Evolutionary conservation across 164 flowering plant species (phyloP).

Genomic region (Nymphaea colorata): DNA sequence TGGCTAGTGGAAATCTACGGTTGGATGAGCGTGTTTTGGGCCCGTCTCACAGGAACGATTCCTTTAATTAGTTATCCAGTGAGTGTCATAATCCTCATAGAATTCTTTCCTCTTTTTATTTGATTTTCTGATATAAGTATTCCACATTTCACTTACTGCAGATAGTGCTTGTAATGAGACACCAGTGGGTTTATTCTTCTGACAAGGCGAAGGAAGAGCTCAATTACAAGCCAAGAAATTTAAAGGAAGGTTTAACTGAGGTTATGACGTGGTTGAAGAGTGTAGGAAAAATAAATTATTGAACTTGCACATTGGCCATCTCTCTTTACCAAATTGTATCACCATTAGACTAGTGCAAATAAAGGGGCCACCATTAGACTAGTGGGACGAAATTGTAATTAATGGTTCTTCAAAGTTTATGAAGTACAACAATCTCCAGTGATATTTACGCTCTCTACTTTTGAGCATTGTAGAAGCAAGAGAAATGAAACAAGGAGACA

Average conservation of each 20-base stretch:
- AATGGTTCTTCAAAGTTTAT: too few species aligned
- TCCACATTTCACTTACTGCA: slow-evolving; percentile 15
- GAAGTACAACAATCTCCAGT: too few species aligned
- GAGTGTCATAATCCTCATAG: slow-evolving; percentile 4
- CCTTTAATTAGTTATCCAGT: slow-evolving; percentile 92
- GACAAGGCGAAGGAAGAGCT: slow-evolving; percentile 65
- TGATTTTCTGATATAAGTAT: not conserved
- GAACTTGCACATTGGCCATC: not conserved
- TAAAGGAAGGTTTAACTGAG: slow-evolving; percentile 70
- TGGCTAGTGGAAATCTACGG: slow-evolving; percentile 54
- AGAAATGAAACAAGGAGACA: too few species aligned
- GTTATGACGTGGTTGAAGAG: slow-evolving; percentile 79
- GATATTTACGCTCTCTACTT: too few species aligned
- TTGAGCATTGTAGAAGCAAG: too few species aligned
- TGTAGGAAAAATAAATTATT: slow-evolving; percentile 53
- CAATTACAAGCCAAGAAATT: slow-evolving; percentile 67
- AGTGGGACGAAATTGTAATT: too few species aligned
- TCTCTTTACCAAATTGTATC: too few species aligned
- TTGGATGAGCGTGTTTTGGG: slow-evolving; percentile 50
- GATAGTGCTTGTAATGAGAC: slow-evolving; percentile 55
- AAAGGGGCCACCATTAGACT: too few species aligned
- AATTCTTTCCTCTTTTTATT: not conserved
- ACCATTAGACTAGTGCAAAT: too few species aligned
- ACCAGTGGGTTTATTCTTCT: slow-evolving; percentile 86
- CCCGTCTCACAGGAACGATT: slow-evolving; percentile 58